These are phyloP conservation scores for Tylopilus plumbeoviolaceoides DNA, from an alignment of 768 basidiomycete genomes.

Conservation along the genomic window DNA sequence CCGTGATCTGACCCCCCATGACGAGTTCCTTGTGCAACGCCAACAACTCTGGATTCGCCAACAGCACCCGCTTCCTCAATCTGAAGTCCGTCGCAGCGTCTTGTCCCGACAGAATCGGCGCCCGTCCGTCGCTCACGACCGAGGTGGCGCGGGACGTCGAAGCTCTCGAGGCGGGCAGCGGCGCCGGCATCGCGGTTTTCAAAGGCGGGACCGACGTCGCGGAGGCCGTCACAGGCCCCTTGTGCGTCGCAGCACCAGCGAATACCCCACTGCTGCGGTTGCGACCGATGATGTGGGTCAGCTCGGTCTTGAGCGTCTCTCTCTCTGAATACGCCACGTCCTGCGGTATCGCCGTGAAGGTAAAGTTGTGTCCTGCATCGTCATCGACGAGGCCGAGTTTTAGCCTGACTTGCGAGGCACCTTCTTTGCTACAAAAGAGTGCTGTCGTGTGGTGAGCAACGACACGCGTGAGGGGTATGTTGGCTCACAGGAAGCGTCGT, in stretches of 20 bases:
- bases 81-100: slow-evolving; percentile 67
- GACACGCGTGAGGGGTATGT: slow-evolving; percentile 4
- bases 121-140: slow-evolving; percentile 48
- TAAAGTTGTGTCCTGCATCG: slow-evolving; percentile 78
- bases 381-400: slow-evolving; percentile 69
- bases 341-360: slow-evolving; percentile 61
- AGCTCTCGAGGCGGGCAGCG: slow-evolving; percentile 34
- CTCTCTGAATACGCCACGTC: slow-evolving; percentile 64
- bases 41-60: slow-evolving; percentile 74
- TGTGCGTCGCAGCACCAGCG: slow-evolving; percentile 17
- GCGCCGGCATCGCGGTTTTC: slow-evolving; percentile 33
- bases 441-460: slow-evolving; percentile 38
- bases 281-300: slow-evolving; percentile 71
- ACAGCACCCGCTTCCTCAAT: slow-evolving; percentile 73
- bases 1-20: slow-evolving; percentile 76
- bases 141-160: slow-evolving; percentile 61
- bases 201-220: slow-evolving; percentile 12
- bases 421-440: slow-evolving; percentile 83
- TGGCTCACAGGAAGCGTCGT: slow-evolving; percentile 59
- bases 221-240: slow-evolving; percentile 20
- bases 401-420: slow-evolving; percentile 71
- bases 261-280: slow-evolving; percentile 47
- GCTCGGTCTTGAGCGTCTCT: slow-evolving; percentile 77
- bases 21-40: slow-evolving; percentile 87
- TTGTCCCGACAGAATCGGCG: slow-evolving; percentile 53